Conservation (phyloP, 257 asterid genomes). For the Forsythia viridissima region DNA sequence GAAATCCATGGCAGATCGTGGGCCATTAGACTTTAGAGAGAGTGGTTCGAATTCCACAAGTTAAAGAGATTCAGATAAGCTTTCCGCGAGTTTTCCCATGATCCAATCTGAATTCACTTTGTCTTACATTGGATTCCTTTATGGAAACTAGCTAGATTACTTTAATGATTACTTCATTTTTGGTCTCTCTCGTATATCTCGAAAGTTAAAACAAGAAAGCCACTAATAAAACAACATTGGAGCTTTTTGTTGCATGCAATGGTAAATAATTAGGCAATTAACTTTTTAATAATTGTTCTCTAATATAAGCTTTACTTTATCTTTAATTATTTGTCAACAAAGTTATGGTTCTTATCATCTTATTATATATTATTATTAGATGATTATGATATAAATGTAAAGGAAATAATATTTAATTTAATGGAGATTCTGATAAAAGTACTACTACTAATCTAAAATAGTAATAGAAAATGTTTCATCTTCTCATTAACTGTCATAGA, state of each 20-base stretch:
- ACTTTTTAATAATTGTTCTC: neutral
- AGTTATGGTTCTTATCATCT: too few relatives aligned
- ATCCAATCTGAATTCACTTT: constrained; percentile 16
- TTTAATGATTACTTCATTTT: constrained; percentile 3
- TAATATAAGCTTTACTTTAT: too few relatives aligned
- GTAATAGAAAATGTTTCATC: too few relatives aligned
- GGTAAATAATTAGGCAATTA: neutral
- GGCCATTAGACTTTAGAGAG: neutral
- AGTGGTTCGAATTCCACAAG: constrained; percentile 1
- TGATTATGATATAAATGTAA: too few relatives aligned
- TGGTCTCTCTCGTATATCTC: neutral
- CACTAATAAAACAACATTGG: neutral
- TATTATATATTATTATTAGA: too few relatives aligned
- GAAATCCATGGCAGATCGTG: neutral
- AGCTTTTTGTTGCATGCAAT: neutral
- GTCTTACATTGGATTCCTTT: constrained; percentile 15
- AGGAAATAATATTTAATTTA: too few relatives aligned
- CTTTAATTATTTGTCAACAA: too few relatives aligned
- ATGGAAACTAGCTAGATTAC: neutral
- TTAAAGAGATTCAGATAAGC: constrained; percentile 19
- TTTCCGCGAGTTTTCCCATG: neutral
- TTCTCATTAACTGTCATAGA: too few relatives aligned
- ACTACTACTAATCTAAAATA: too few relatives aligned
- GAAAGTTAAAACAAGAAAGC: neutral
- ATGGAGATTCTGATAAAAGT: too few relatives aligned